Evolutionary conservation across 495 filamentous ascomycete genomes (phyloP).

Genomic region (Extremus antarcticus): DNA sequence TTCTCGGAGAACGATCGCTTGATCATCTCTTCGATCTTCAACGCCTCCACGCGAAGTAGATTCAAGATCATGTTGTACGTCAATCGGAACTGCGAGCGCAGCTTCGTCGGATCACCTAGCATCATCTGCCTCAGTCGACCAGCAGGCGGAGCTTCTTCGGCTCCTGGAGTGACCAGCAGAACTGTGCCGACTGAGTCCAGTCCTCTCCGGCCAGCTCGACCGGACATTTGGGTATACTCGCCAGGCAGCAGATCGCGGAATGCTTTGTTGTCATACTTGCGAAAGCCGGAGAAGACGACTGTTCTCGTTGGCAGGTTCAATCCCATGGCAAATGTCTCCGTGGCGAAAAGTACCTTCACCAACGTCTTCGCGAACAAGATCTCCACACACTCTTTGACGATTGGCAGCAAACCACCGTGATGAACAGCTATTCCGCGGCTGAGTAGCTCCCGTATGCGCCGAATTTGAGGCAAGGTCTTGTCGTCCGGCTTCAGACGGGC

Average conservation of each 20-base stretch:
- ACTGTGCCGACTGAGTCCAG: conserved; percentile 87
- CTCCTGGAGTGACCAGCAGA: conserved; percentile 75
- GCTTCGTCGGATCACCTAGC: conserved; percentile 86
- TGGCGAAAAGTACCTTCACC: conserved; percentile 94
- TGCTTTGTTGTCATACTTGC: conserved; percentile 84
- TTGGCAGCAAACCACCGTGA: conserved; percentile 87
- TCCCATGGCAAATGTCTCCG: conserved; percentile 98
- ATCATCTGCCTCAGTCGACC: conserved; percentile 82
- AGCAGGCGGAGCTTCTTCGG: conserved; percentile 79
- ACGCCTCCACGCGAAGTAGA: conserved; percentile 82
- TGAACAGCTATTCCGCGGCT: conserved; percentile 88
- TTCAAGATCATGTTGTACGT: conserved; percentile 99
- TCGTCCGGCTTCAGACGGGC: conserved; percentile 89
- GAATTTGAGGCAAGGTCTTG: conserved; percentile 76
- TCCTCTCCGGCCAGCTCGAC: conserved; percentile 83
- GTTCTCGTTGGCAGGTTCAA: conserved; percentile 91
- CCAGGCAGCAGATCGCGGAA: conserved; percentile 89
- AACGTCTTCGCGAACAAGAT: conserved; percentile 89
- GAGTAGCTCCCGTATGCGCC: conserved; percentile 73
- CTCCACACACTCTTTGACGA: conserved; percentile 96
- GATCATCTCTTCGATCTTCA: conserved; percentile 99
- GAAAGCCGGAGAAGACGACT: conserved; percentile 92
- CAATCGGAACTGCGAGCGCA: conserved; percentile 88
- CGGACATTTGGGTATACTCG: conserved; percentile 98
- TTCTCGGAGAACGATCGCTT: conserved; percentile 98